Evolutionary conservation across 306 rosid species (phyloP).

Genomic region (Cajanus cajan): DNA sequence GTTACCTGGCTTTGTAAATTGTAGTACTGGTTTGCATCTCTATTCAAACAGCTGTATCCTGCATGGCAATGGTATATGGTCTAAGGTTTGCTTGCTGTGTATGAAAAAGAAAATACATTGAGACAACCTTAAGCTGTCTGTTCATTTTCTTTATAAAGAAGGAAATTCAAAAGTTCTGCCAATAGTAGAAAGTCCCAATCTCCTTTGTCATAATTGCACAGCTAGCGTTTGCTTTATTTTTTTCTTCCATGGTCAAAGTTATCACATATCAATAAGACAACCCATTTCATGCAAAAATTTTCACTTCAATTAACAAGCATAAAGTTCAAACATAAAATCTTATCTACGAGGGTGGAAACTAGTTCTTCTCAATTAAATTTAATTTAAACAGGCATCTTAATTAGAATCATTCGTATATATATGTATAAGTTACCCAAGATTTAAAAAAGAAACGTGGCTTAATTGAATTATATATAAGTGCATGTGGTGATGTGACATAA

Average conservation of each 20-base stretch:
- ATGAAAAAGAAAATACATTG: background rate
- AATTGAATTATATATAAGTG: background rate
- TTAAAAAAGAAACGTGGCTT: background rate
- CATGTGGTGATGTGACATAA: background rate
- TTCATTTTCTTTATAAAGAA: slow-evolving; percentile 11
- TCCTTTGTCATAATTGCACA: slow-evolving; percentile 15
- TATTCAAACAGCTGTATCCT: slow-evolving; percentile 25
- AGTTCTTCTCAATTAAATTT: too few relatives aligned
- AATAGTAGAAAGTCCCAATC: slow-evolving; percentile 11
- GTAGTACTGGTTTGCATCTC: slow-evolving; percentile 8
- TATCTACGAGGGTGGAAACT: too few relatives aligned
- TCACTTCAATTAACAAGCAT: background rate
- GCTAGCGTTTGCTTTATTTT: background rate
- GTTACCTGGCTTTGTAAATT: slow-evolving; percentile 13
- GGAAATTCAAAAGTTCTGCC: background rate
- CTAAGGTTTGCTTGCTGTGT: background rate
- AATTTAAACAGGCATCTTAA: too few relatives aligned
- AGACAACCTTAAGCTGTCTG: slow-evolving; percentile 10
- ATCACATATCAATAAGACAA: slow-evolving; percentile 1
- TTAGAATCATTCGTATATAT: too few relatives aligned
- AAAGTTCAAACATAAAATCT: background rate
- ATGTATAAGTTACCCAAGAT: too few relatives aligned
- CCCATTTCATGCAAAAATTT: background rate
- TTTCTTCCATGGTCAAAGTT: background rate
- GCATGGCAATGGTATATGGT: background rate